Evolutionary conservation across 2,329 filamentous ascomycete species (phyloP).

Genomic region (Septoria linicola): DNA sequence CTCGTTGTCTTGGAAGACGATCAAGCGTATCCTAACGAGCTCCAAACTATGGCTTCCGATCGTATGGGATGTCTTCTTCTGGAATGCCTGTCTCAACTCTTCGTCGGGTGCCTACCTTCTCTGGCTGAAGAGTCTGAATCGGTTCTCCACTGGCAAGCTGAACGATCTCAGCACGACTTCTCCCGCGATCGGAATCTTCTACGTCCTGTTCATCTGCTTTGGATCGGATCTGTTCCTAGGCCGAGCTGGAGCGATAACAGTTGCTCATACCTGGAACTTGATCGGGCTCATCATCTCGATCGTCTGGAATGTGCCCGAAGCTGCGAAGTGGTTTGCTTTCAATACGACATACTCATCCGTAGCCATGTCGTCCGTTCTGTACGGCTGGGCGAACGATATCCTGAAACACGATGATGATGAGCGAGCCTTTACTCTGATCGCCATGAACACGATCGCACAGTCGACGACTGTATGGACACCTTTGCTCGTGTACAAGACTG

Average conservation of each 20-base stretch:
- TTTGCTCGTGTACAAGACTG: constrained; percentile 52
- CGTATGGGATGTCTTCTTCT: constrained; percentile 56
- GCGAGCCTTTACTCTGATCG: constrained; percentile 51
- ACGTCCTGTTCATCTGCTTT: constrained; percentile 56
- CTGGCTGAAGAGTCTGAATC: constrained; percentile 57
- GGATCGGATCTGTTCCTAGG: constrained; percentile 55
- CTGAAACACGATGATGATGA: constrained; percentile 49
- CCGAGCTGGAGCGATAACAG: constrained; percentile 56
- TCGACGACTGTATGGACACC: constrained; percentile 59
- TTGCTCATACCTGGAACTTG: constrained; percentile 52
- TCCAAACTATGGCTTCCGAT: constrained; percentile 55
- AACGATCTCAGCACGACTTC: constrained; percentile 56
- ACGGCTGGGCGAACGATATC: constrained; percentile 57
- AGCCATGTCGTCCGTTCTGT: constrained; percentile 56
- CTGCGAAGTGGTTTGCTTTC: constrained; percentile 56
- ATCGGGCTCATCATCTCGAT: constrained; percentile 55
- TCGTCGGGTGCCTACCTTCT: constrained; percentile 54
- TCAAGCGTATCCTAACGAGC: constrained; percentile 41
- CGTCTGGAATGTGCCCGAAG: constrained; percentile 57
- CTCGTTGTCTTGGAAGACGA: constrained; percentile 33
- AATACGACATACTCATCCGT: constrained; percentile 51
- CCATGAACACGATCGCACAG: constrained; percentile 55
- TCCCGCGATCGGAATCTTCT: constrained; percentile 58
- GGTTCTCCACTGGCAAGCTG: constrained; percentile 48
- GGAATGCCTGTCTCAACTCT: constrained; percentile 53